Base-by-base conservation (phyloP, 176 grass and related monocot genomes). In the Microstegium vimineum region DNA sequence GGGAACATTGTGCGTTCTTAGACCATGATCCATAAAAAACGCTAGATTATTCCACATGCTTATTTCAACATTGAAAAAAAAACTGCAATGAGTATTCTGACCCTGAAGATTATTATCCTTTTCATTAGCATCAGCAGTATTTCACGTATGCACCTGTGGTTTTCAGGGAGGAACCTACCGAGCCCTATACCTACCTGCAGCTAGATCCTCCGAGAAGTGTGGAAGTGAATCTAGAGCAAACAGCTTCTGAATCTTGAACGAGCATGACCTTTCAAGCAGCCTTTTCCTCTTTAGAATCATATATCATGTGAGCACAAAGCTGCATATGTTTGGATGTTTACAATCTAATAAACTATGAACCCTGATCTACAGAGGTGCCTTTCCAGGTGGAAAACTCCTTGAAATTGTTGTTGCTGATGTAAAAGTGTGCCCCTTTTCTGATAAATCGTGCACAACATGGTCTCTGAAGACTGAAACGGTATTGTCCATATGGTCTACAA, bases 141-240 rank as follows among this genome's bases (percentile, higher is more conserved):
- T 74, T 90, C 37, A 34, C 22, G 5, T 68, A 41, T 62, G 69
- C 14, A 74, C 31, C 34, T 86, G 13, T 74, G 49, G 49, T 87
- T 92, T 90, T 46, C 90, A 98, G 89, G 85, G 96, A 93, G 86
- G 93, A 98, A 41, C 93, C 87, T 51, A 93, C 85, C 0, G 87
- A 95, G 79, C 89, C 89, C 8, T 98, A 83, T 68, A 84, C 78
- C 35, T 93, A 93, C 81, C 77, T 98, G 40, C 82, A 93, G 73
- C 71, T 98, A 73, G 90, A 98, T 90, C 89, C 89, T 79, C 93
- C 89, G 9, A 93, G 80, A 71, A 91, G 89, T 27, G 80, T 84
- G 45, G 93, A 98, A 70, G 64, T 78, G 71, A 91, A 93, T 68
- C 64, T 88, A 65, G 92, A 98, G 30, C 91, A 92, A 85, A 86